phyloP scores from a whole-genome alignment of 495 filamentous ascomycete genomes.

The Neurospora tetraspora region DNA sequence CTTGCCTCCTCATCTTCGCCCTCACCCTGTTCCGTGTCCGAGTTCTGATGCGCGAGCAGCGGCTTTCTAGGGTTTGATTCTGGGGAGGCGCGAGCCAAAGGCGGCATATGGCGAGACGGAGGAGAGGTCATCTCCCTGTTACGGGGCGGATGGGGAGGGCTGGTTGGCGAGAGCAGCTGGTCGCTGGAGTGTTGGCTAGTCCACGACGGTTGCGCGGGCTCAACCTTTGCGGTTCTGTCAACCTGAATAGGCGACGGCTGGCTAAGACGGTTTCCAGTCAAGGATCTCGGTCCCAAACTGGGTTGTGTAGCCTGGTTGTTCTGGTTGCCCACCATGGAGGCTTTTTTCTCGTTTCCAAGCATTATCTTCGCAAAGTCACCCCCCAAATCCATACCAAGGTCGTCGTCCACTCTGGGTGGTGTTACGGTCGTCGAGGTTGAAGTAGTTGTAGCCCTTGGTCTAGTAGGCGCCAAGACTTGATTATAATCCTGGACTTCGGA shows the following conservation, averaged over 20 bases:
- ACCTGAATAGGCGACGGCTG: slow-evolving; percentile 49
- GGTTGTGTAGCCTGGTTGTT: slow-evolving; percentile 7
- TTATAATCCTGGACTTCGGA: slow-evolving; percentile 20
- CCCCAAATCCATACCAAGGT: slow-evolving; percentile 45
- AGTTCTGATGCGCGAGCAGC: slow-evolving; percentile 35
- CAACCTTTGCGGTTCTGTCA: slow-evolving; percentile 44
- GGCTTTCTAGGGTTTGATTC: slow-evolving; percentile 39
- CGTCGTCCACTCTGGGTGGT: slow-evolving; percentile 55
- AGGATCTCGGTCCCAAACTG: slow-evolving; percentile 19
- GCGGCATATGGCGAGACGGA: slow-evolving; percentile 23
- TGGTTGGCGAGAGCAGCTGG: slow-evolving; percentile 40
- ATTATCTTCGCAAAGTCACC: slow-evolving; percentile 65
- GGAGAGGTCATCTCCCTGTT: slow-evolving; percentile 19
- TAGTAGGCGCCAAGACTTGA: slow-evolving; percentile 21
- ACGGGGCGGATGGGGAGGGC: slow-evolving; percentile 21
- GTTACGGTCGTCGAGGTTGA: slow-evolving; percentile 57
- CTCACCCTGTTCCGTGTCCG: slow-evolving; percentile 27
- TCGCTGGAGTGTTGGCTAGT: slow-evolving; percentile 57
- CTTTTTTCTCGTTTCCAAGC: slow-evolving; percentile 46
- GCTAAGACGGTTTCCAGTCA: slow-evolving; percentile 29
- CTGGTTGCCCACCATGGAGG: slow-evolving; percentile 35
- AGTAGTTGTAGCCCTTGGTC: slow-evolving; percentile 34
- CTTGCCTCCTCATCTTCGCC: slow-evolving; percentile 61
- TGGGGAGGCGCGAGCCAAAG: slow-evolving; percentile 12
- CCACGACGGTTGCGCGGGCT: slow-evolving; percentile 58